These are phyloP conservation scores for Suhomyces bribrorum DNA, from an alignment of 1,139 yeast genomes.

Conservation along the genomic window DNA sequence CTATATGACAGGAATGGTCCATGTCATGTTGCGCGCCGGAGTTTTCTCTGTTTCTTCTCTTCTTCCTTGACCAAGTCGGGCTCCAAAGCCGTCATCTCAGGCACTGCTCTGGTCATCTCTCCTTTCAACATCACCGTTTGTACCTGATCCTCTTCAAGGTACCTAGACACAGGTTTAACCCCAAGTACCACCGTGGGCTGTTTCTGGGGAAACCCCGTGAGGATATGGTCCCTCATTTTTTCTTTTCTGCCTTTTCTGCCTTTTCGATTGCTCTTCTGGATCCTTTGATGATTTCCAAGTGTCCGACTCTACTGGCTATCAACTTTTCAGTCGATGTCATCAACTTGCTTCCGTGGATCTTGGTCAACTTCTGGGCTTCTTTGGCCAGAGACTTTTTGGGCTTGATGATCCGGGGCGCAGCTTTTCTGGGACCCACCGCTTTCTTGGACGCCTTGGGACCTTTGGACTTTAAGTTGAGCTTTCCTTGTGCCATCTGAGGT, in stretches of 20 bases:
- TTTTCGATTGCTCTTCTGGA: constrained; percentile 83
- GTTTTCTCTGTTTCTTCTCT: constrained; percentile 22
- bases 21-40: constrained; percentile 15
- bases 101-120: constrained; percentile 18
- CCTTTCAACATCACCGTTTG: constrained; percentile 5
- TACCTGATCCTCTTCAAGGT: constrained; percentile 11
- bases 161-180: background rate
- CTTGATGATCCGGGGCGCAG: constrained; percentile 73
- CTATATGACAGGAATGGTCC: too few species aligned
- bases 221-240: constrained; percentile 8
- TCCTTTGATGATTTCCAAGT: constrained; percentile 86
- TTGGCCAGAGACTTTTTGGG: constrained; percentile 61
- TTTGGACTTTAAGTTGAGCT: constrained; percentile 39
- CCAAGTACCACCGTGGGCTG: background rate
- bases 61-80: constrained; percentile 29
- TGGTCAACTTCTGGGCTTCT: constrained; percentile 51
- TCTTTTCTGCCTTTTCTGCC: constrained; percentile 36
- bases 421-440: constrained; percentile 58
- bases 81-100: constrained; percentile 34
- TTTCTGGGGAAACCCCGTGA: constrained; percentile 9
- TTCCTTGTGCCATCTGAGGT: constrained; percentile 57
- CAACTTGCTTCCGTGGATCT: constrained; percentile 66
- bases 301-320: constrained; percentile 91
- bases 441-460: constrained; percentile 52
- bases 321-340: constrained; percentile 78